These are phyloP conservation scores for Uronychia setigera DNA, from an alignment of 73 alveolate genomes.

Conservation along the genomic window DNA sequence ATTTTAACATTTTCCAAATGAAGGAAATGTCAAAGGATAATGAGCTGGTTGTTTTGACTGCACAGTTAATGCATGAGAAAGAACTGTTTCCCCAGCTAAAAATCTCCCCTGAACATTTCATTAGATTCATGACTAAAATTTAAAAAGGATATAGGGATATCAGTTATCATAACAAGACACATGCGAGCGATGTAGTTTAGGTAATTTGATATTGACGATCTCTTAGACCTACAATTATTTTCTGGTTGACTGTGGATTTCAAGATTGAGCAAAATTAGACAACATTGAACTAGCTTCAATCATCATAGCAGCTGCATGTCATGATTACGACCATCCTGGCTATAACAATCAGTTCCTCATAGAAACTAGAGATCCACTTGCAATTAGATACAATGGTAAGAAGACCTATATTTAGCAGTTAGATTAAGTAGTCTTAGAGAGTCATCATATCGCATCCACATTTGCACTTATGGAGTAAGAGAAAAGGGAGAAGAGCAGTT, in stretches of 20 bases:
- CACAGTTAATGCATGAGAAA: slow-evolving; percentile 23
- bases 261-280: slow-evolving; percentile 15
- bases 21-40: slow-evolving; percentile 16
- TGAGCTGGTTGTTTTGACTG: slow-evolving; percentile 26
- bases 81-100: slow-evolving; percentile 18
- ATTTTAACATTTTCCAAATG: slow-evolving; percentile 51
- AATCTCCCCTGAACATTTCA: slow-evolving; percentile 19
- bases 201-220: neutral
- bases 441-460: slow-evolving; percentile 70
- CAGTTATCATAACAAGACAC: slow-evolving; percentile 70
- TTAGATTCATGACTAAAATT: slow-evolving; percentile 38
- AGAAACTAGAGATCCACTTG: slow-evolving; percentile 53
- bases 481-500: neutral
- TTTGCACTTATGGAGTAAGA: slow-evolving; percentile 33
- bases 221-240: slow-evolving; percentile 54
- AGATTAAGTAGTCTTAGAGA: slow-evolving; percentile 64
- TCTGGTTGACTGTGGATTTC: slow-evolving; percentile 35
- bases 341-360: slow-evolving; percentile 61
- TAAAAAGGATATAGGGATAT: slow-evolving; percentile 15
- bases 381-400: slow-evolving; percentile 66
- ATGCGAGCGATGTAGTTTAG: slow-evolving; percentile 71
- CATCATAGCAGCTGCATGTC: slow-evolving; percentile 69
- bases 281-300: slow-evolving; percentile 52
- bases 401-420: neutral
- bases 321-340: slow-evolving; percentile 85